A percentile compares a stretch with the other conserved stretches of the same genome.
Evolutionary conservation across 2,329 filamentous ascomycete species (phyloP).

Genomic region (Huntiella omanensis): DNA sequence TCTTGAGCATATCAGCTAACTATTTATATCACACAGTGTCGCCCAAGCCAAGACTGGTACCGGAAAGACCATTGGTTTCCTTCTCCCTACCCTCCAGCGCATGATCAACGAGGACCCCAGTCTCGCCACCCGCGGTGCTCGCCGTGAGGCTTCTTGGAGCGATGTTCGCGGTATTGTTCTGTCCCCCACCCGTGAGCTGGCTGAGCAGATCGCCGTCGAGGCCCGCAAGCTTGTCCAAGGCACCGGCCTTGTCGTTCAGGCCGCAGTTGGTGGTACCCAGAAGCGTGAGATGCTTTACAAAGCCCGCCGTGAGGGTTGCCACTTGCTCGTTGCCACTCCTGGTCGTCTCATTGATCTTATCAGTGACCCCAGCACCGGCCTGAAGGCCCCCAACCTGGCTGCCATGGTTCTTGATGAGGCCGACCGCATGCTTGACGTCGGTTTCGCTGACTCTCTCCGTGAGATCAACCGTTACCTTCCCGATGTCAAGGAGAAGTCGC

Average conservation of each 20-base stretch:
- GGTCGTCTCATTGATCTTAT: constrained; percentile 74
- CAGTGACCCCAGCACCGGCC: constrained; percentile 39
- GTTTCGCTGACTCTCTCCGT: constrained; percentile 48
- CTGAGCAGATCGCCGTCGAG: constrained; percentile 64
- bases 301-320: constrained; percentile 60
- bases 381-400: constrained; percentile 63
- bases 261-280: constrained; percentile 80
- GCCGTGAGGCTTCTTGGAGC: constrained; percentile 23
- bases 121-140: constrained; percentile 30
- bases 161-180: constrained; percentile 54
- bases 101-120: constrained; percentile 47
- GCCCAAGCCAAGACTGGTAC: constrained; percentile 95
- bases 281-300: constrained; percentile 49
- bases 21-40: constrained; percentile 30
- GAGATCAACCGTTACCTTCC: constrained; percentile 47
- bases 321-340: constrained; percentile 78
- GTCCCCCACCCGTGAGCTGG: constrained; percentile 65
- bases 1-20: background rate
- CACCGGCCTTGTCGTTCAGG: constrained; percentile 49
- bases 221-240: constrained; percentile 45
- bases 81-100: constrained; percentile 67
- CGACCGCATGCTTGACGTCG: constrained; percentile 96
- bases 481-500: constrained; percentile 37
- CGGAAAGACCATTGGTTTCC: constrained; percentile 87
- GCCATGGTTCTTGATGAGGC: constrained; percentile 93